phyloP scores from a whole-genome alignment of 768 basidiomycete genomes.

The Sarcomyxa edulis region DNA sequence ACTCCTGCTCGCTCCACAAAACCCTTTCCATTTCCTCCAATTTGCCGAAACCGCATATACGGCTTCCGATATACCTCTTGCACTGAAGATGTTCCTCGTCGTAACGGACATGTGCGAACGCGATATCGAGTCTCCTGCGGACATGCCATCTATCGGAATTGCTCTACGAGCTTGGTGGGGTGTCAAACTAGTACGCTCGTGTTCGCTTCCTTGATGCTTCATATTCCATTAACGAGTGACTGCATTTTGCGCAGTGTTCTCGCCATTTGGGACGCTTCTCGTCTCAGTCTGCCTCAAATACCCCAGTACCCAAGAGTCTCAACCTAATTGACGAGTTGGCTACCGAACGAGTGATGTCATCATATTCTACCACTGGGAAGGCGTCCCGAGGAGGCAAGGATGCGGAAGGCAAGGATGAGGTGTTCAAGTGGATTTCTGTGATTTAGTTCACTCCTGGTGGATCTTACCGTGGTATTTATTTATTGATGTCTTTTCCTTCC shows the following conservation, averaged over 20 bases:
- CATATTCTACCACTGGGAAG: slow-evolving; percentile 31
- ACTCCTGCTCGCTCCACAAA: slow-evolving; percentile 78
- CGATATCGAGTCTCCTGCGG: slow-evolving; percentile 36
- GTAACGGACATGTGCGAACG: slow-evolving; percentile 74
- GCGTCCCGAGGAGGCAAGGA: slow-evolving; percentile 1
- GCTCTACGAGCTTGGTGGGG: slow-evolving; percentile 79
- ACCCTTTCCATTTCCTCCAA: slow-evolving; percentile 78
- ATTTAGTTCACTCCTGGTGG: slow-evolving; percentile 2
- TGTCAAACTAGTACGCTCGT: slow-evolving; percentile 64
- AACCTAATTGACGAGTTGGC: slow-evolving; percentile 64
- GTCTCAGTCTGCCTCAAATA: slow-evolving; percentile 51
- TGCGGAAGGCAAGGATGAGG: slow-evolving; percentile 5
- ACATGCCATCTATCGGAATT: slow-evolving; percentile 46
- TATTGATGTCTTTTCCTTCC: no score
- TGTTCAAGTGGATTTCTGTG: slow-evolving; percentile 7
- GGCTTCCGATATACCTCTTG: slow-evolving; percentile 64
- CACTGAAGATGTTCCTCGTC: slow-evolving; percentile 75
- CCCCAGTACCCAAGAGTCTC: slow-evolving; percentile 50
- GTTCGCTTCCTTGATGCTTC: slow-evolving; percentile 4
- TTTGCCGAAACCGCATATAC: slow-evolving; percentile 89
- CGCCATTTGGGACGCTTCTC: slow-evolving; percentile 41
- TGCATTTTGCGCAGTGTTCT: slow-evolving; percentile 47
- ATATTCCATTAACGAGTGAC: neutral
- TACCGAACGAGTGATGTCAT: slow-evolving; percentile 61
- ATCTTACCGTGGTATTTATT: no score